Base-by-base conservation (phyloP, 768 basidiomycete species). In the Hortiboletus campestris region DNA sequence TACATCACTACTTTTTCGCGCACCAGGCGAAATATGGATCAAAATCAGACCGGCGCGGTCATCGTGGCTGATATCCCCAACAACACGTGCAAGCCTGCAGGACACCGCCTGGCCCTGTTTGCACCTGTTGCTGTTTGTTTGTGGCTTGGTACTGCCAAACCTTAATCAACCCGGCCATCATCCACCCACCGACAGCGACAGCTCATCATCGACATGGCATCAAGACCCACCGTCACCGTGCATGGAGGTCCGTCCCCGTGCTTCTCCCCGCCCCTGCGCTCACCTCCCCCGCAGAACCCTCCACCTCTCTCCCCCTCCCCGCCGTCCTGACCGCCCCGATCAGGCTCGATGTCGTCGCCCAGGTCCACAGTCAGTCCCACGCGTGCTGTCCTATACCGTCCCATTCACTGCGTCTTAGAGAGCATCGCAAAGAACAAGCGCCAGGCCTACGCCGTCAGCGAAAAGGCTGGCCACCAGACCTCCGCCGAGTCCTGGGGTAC, bases 401-500 rank as follows among this genome's bases (percentile, higher is more conserved):
- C n/a, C 48, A 19, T 54, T 40, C 51, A 56, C 13, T 56, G 2
- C 36, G 28, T 8, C 36, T 13, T 75, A 97, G 94, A 96, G 86
- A 93, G 91, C 79, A 86, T 98, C 70, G 91, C 92, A 55, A 97
- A 97, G 87, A 97, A 98, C 86, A 91, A 84, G 78, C 86, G 95
- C 69, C 96, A 98, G 80, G 86, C 96, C 28, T 98, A 98, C 77
- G 80, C 95, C 66, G 97, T 98, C 71, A 90, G 86, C 75, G 89
- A 91, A 77, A 97, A 98, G 79, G 97, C 97, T 56, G 97, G 97
- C 66, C 94, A 98, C 82, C 96, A 99, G 78, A 98, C 97, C 65
- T 91, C 88, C 59, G 96, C 97, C 60, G 96, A 98, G 77, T 98
- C 96, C 35, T 99, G 97, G 97, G 97, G 97, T 78, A 99, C 97